Conservation (phyloP, 345 rosid species). For the Camelina sativa region DNA sequence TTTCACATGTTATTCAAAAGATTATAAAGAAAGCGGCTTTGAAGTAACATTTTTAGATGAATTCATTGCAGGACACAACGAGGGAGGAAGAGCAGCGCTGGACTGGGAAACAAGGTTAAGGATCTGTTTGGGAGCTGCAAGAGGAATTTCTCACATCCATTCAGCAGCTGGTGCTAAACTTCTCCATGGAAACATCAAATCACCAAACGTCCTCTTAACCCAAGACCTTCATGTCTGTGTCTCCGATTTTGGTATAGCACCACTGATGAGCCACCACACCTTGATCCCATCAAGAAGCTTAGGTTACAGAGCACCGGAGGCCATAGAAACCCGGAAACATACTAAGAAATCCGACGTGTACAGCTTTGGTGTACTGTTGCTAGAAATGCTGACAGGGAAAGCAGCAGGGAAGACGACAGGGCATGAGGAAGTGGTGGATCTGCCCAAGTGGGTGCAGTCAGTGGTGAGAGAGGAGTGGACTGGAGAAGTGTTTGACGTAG, state of each 20-base stretch:
- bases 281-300: constrained; percentile 61
- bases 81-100: constrained; percentile 52
- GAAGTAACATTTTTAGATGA: constrained; percentile 21
- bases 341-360: constrained; percentile 74
- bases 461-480: constrained; percentile 96
- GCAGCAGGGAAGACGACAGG: constrained; percentile 56
- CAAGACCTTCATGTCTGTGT: constrained; percentile 62
- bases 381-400: constrained; percentile 90
- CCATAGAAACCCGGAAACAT: constrained; percentile 59
- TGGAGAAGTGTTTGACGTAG: constrained; percentile 84
- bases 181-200: constrained; percentile 79
- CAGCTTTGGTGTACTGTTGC: constrained; percentile 85
- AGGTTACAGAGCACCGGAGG: constrained; percentile 86
- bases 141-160: constrained; percentile 76
- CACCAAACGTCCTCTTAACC: constrained; percentile 72
- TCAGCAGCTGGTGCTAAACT: constrained; percentile 64
- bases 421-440: constrained; percentile 69
- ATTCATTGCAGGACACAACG: constrained; percentile 55
- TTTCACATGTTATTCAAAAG: constrained; percentile 19
- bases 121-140: constrained; percentile 73
- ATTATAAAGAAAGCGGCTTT: constrained; percentile 2
- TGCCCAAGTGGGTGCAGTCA: constrained; percentile 91
- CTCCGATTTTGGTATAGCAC: constrained; percentile 75
- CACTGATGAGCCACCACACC: constrained; percentile 59
- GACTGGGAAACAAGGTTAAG: constrained; percentile 82